phyloP scores from a whole-genome alignment of 306 rosid species.

The Aeschynomene evenia region DNA sequence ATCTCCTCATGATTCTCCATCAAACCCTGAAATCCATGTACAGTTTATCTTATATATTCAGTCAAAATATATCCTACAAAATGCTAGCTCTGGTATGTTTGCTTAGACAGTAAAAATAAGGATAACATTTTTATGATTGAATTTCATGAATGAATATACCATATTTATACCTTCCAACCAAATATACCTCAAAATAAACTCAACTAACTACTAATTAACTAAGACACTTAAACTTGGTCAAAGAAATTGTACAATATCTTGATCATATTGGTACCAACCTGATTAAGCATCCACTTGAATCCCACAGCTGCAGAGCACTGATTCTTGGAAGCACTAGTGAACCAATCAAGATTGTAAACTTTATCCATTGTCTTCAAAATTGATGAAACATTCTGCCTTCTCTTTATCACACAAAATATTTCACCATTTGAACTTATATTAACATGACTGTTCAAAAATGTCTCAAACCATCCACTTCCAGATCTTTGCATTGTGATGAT shows the following conservation, averaged over 20 bases:
- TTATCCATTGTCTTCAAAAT: conserved; percentile 67
- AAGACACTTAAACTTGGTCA: neutral
- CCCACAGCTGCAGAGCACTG: conserved; percentile 86
- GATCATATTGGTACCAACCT: conserved; percentile 38
- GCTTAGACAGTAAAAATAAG: no score
- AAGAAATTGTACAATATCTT: neutral
- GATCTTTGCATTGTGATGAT: conserved; percentile 81
- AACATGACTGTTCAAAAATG: conserved; percentile 69
- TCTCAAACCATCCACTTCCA: conserved; percentile 96
- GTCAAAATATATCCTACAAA: no score
- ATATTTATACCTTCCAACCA: neutral
- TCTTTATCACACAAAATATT: conserved; percentile 53
- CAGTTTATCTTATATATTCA: neutral
- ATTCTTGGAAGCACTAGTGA: conserved; percentile 74
- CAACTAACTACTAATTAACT: no score
- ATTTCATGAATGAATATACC: no score
- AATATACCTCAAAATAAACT: no score
- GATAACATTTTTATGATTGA: no score
- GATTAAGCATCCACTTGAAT: conserved; percentile 90
- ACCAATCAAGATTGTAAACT: conserved; percentile 74
- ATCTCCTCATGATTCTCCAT: conserved; percentile 50
- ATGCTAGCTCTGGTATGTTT: no score
- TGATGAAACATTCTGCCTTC: conserved; percentile 61
- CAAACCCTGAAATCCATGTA: conserved; percentile 42
- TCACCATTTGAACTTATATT: conserved; percentile 86